phyloP scores from a whole-genome alignment of 2,329 filamentous ascomycete genomes.

The Stemphylium lycopersici region DNA sequence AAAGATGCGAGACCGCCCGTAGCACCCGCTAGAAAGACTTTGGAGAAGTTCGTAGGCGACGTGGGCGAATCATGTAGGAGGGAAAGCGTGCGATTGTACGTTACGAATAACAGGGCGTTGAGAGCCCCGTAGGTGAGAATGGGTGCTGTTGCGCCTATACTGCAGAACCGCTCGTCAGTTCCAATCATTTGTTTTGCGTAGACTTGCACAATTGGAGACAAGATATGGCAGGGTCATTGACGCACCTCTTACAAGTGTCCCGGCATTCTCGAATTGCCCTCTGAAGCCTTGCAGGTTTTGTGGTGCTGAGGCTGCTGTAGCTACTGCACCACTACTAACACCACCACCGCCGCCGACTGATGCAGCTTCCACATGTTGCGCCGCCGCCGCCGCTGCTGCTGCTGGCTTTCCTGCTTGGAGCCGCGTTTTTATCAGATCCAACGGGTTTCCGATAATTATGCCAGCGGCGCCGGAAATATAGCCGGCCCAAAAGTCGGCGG shows the following conservation, averaged over 20 bases:
- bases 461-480: constrained; percentile 85
- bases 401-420: constrained; percentile 68
- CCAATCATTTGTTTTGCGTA: not conserved
- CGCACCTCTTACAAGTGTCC: constrained; percentile 47
- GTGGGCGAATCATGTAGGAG: constrained; percentile 55
- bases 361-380: constrained; percentile 17
- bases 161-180: constrained; percentile 10
- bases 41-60: constrained; percentile 58
- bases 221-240: no score
- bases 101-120: constrained; percentile 87
- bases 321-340: not conserved
- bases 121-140: constrained; percentile 89
- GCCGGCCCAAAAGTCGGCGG: constrained; percentile 91
- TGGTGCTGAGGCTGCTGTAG: constrained; percentile 14
- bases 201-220: no score
- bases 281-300: constrained; percentile 22
- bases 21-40: constrained; percentile 80
- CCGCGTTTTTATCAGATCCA: constrained; percentile 80
- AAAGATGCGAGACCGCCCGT: constrained; percentile 84
- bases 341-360: not conserved
- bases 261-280: constrained; percentile 45
- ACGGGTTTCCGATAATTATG: constrained; percentile 86
- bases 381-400: not conserved
- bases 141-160: constrained; percentile 76
- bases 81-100: constrained; percentile 83